Percentiles rank a stretch among this genome's conserved stretches.
These are phyloP conservation scores for Ceriops zippeliana DNA, from an alignment of 345 rosid species.

Conservation along the genomic window DNA sequence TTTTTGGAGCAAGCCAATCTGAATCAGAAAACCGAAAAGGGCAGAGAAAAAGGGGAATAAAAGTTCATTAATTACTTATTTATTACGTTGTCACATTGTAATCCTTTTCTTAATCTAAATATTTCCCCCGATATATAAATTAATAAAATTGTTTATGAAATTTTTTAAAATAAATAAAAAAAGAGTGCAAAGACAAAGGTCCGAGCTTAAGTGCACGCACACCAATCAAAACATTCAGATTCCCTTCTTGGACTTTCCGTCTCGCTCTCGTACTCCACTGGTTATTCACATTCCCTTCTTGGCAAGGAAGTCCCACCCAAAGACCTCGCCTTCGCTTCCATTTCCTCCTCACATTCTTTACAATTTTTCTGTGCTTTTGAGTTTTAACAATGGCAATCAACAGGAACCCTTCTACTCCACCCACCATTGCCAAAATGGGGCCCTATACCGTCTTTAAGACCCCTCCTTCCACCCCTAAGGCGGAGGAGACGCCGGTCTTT, in stretches of 20 bases:
- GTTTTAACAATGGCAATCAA: conserved; percentile 66
- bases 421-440: conserved; percentile 92
- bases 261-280: neutral
- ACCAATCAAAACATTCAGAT: neutral
- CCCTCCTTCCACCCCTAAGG: conserved; percentile 89
- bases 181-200: too few species aligned
- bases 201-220: too few species aligned
- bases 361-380: neutral
- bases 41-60: too few species aligned
- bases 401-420: conserved; percentile 63
- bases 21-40: too few species aligned
- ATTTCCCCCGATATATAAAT: too few species aligned
- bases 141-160: too few species aligned
- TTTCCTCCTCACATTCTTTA: neutral
- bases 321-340: neutral
- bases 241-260: neutral
- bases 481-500: conserved; percentile 35
- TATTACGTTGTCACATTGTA: too few species aligned
- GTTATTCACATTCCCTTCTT: neutral
- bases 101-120: too few species aligned
- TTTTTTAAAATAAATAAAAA: too few species aligned
- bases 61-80: too few species aligned
- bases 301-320: neutral
- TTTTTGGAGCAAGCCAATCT: too few species aligned
- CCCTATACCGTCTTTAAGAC: conserved; percentile 98